Conservation (phyloP, 441 rosid genomes). For the Populus trichocarpa region DNA sequence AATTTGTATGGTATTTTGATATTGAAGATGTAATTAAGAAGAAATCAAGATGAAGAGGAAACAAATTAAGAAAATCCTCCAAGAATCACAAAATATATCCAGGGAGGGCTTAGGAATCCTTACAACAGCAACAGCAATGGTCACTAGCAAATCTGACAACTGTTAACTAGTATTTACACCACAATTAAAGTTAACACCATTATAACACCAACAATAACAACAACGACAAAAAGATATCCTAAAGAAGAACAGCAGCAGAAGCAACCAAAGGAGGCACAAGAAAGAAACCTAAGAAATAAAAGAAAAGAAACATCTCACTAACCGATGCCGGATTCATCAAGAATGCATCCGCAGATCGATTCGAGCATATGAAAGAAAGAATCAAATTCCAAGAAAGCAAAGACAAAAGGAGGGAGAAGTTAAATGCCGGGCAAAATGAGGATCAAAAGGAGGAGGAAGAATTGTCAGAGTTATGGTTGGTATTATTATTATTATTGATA, state of each 20-base stretch:
- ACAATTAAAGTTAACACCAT: slow-evolving; percentile 21
- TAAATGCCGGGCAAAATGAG: slow-evolving; percentile 69
- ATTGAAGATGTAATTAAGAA: slow-evolving; percentile 3
- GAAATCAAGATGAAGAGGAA: slow-evolving; percentile 6
- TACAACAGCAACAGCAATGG: not conserved
- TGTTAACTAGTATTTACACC: slow-evolving; percentile 34
- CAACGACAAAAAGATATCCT: not conserved
- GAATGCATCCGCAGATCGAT: slow-evolving; percentile 33
- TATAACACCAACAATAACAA: not conserved
- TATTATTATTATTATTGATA: slow-evolving; percentile 15
- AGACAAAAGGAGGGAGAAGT: not conserved
- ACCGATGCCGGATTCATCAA: slow-evolving; percentile 34
- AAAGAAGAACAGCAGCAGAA: no score
- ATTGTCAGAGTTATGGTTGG: slow-evolving; percentile 9
- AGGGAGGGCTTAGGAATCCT: slow-evolving; percentile 25
- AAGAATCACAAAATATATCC: slow-evolving; percentile 41
- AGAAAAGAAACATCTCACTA: no score
- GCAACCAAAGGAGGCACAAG: not conserved
- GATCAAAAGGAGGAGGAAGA: slow-evolving; percentile 42
- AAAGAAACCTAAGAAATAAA: slow-evolving; percentile 4
- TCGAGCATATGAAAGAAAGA: slow-evolving; percentile 19
- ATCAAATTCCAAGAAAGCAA: not conserved
- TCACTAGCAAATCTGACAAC: slow-evolving; percentile 13
- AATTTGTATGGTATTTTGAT: not conserved
- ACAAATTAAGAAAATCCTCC: slow-evolving; percentile 37